Evolutionary conservation across 169 alveolate species (phyloP).

Genomic region (Sarcocystis neurona): DNA sequence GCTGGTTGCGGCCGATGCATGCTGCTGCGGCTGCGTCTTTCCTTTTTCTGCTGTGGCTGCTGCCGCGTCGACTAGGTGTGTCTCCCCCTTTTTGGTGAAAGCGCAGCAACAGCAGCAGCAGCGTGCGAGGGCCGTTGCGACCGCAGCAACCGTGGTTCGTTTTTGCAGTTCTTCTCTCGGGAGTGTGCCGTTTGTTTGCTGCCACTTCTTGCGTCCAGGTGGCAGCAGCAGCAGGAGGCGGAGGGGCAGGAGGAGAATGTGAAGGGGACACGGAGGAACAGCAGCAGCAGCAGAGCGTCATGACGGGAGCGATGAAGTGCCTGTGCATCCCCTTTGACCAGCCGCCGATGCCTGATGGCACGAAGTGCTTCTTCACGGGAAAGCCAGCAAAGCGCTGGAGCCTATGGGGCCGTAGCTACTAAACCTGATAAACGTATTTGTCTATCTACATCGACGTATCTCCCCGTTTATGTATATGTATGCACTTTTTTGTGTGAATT

Average conservation of each 20-base stretch:
- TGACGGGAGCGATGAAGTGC: constrained; percentile 96
- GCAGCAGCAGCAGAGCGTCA: neutral
- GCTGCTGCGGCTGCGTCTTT: too few species aligned
- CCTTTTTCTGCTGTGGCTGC: too few species aligned
- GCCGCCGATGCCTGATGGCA: constrained; percentile 87
- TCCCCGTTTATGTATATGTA: constrained; percentile 30
- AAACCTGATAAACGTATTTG: constrained; percentile 30
- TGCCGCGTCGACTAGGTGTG: too few species aligned
- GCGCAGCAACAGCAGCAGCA: too few species aligned
- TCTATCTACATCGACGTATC: constrained; percentile 76
- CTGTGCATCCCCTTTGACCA: constrained; percentile 93
- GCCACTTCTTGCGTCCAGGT: neutral
- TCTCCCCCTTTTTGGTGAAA: too few species aligned
- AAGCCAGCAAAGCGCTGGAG: constrained; percentile 85
- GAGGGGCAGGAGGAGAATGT: too few species aligned
- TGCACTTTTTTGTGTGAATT: constrained; percentile 7
- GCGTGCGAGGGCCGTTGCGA: too few species aligned
- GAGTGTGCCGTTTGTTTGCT: neutral
- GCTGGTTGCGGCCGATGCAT: too few species aligned
- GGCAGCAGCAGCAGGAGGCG: constrained; percentile 48
- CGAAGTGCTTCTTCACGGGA: constrained; percentile 95
- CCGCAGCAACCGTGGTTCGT: too few species aligned
- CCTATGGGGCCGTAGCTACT: constrained; percentile 68
- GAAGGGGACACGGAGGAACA: too few species aligned
- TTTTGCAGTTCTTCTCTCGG: neutral